These are phyloP conservation scores for Hygrophorus pudorinus DNA, from an alignment of 768 basidiomycete species.

Conservation along the genomic window DNA sequence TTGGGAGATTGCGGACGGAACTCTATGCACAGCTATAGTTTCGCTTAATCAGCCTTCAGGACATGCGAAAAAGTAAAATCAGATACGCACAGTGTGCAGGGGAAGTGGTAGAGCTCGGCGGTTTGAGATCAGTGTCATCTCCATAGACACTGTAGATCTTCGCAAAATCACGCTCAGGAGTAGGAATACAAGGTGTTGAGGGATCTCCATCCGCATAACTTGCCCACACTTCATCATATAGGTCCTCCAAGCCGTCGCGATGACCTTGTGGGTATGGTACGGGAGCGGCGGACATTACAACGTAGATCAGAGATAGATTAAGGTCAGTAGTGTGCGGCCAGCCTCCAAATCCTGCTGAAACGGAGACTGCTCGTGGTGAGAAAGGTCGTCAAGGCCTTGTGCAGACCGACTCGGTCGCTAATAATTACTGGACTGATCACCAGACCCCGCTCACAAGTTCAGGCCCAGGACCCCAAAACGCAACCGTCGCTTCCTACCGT, in stretches of 20 bases:
- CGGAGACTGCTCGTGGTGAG: not conserved
- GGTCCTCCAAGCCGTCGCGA: conserved; percentile 59
- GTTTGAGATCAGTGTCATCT: conserved; percentile 15
- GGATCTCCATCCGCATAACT: conserved; percentile 42
- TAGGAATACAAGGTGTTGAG: conserved; percentile 1
- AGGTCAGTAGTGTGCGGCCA: not conserved
- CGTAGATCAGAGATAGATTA: not conserved
- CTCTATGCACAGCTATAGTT: not conserved
- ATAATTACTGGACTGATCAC: too few species aligned
- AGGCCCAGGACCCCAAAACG: not conserved
- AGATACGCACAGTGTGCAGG: conserved; percentile 2
- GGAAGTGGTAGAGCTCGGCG: conserved; percentile 10
- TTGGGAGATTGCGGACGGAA: not conserved
- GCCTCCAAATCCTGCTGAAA: not conserved
- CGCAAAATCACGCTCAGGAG: conserved; percentile 25
- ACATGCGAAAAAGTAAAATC: not conserved
- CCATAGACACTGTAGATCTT: conserved; percentile 29
- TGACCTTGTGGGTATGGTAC: conserved; percentile 22
- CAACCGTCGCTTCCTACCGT: not conserved
- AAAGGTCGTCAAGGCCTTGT: not conserved
- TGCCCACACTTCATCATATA: conserved; percentile 70
- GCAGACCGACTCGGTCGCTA: too few species aligned
- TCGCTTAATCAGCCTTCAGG: too few species aligned
- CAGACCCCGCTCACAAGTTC: too few species aligned
- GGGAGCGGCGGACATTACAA: conserved; percentile 1